Base-by-base conservation (phyloP, 441 rosid genomes). In the Jatropha podagrica region DNA sequence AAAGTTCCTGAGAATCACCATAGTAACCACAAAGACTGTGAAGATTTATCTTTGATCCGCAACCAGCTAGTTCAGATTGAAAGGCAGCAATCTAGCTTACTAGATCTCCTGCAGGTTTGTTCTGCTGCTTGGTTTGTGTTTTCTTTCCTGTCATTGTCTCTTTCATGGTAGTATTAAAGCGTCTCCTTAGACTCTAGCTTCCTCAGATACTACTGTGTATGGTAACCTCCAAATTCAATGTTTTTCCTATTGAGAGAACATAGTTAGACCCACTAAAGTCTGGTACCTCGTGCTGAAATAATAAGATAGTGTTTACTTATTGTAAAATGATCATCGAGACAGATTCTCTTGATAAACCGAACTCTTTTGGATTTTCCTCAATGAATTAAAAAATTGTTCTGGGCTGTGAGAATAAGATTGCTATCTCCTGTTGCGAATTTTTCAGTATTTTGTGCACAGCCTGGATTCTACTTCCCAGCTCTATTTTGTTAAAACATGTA, bases 31-130 rank as follows among this genome's bases (percentile, higher is more conserved):
- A 88, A 88, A 75, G 95, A 90, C 60, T 49, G 78, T 69, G 96
- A 95, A 75, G 98, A 91, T 69, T 85, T 93, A 56, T 82, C 97
- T 69, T 77, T 73, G 75, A 93, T 95, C 74, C 97, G 97, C 72
- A 81, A 62, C 81, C 98, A 95, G 83, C 94, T 95, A 26, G 87
- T 88, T 82, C 96, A 93, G 87, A 93, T 95, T 68, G 98, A 95
- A 84, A 90, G 90, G 86, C 97, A 93, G 81, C 98, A 95, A 84
- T 88, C 97, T 32, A 89, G 85, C 83, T 87, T 95, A 26, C 81
- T 93, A 74, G 98, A 91, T 80, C 91, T 95, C 41, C 88, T 95
- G 60, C 96, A 95, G 99, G 99, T 95, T 80, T 82, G 83, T 86
- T 74, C 52, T 26, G 11, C 26, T 79, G 72, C 80, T 68, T 78